Conservation (phyloP, 768 basidiomycete genomes). For the Gloeophyllum trabeum region DNA sequence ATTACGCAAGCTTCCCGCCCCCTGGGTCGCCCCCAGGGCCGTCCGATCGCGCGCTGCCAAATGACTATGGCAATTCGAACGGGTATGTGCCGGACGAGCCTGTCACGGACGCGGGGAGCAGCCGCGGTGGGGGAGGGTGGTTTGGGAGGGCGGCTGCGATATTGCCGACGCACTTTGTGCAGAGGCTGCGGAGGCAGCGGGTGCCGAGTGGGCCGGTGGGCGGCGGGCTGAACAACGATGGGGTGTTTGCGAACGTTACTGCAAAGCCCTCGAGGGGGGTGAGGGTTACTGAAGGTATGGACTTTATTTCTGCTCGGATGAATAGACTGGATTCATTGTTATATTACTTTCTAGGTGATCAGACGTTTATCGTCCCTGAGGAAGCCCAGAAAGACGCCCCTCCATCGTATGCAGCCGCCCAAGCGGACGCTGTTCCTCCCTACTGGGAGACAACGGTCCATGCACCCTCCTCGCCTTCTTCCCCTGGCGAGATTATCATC, state of each 20-base stretch:
- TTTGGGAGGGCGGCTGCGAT: slow-evolving; percentile 38
- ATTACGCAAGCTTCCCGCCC: slow-evolving; percentile 69
- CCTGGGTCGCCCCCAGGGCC: slow-evolving; percentile 70
- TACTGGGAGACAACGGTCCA: slow-evolving; percentile 99
- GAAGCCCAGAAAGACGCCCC: slow-evolving; percentile 75
- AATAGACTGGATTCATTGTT: too few species aligned
- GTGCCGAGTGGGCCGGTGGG: slow-evolving; percentile 37
- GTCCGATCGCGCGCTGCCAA: slow-evolving; percentile 54
- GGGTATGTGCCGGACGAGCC: slow-evolving; percentile 45
- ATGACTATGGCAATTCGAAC: slow-evolving; percentile 65
- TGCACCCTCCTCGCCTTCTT: slow-evolving; percentile 59
- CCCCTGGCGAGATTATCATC: slow-evolving; percentile 74
- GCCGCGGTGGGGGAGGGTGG: slow-evolving; percentile 30
- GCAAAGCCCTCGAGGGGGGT: slow-evolving; percentile 68
- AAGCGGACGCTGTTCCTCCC: slow-evolving; percentile 91
- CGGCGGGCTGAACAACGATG: slow-evolving; percentile 68
- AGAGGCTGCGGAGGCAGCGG: slow-evolving; percentile 24
- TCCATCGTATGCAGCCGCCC: slow-evolving; percentile 86
- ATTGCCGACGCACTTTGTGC: slow-evolving; percentile 41
- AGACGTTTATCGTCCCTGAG: slow-evolving; percentile 72
- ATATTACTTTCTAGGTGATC: slow-evolving; percentile 65
- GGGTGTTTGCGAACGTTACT: slow-evolving; percentile 91
- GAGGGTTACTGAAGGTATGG: slow-evolving; percentile 48
- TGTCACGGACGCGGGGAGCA: slow-evolving; percentile 17
- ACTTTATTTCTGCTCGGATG: too few species aligned